These are phyloP conservation scores for Parasarocladium wereldwijsianum DNA, from an alignment of 2,329 filamentous ascomycete species.

Conservation along the genomic window DNA sequence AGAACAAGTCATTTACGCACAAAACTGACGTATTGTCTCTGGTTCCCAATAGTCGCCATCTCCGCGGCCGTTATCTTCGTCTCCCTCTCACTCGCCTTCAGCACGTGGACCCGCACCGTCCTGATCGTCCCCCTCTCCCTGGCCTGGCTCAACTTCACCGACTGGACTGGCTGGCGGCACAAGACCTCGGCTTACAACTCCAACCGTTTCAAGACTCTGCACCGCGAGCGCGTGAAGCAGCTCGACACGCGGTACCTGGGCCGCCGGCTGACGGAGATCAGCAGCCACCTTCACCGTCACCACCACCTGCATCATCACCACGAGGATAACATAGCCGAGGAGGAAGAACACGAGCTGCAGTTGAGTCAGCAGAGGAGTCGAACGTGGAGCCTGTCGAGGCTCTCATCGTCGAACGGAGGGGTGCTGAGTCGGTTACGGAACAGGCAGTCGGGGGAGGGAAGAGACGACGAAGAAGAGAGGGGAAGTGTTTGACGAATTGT, in stretches of 20 bases:
- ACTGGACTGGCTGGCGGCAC: slow-evolving; percentile 7
- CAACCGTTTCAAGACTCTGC: slow-evolving; percentile 6
- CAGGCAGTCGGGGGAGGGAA: background rate
- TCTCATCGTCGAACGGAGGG: background rate
- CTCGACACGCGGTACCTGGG: slow-evolving; percentile 6
- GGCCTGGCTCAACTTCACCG: slow-evolving; percentile 5
- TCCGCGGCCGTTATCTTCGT: slow-evolving; percentile 8
- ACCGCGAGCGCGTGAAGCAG: slow-evolving; percentile 6
- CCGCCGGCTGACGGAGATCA: slow-evolving; percentile 8
- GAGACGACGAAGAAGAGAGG: too few relatives aligned
- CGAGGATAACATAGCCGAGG: background rate
- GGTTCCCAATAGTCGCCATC: slow-evolving; percentile 7
- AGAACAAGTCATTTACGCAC: background rate
- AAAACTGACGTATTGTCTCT: background rate
- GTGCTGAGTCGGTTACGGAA: background rate
- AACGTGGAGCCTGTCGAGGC: slow-evolving; percentile 3
- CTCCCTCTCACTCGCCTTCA: slow-evolving; percentile 10
- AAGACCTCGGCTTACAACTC: slow-evolving; percentile 7
- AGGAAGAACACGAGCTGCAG: background rate
- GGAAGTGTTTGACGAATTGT: too few relatives aligned
- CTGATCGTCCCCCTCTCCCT: slow-evolving; percentile 6
- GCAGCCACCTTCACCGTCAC: slow-evolving; percentile 5
- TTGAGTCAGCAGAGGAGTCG: slow-evolving; percentile 1
- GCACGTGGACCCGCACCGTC: slow-evolving; percentile 9
- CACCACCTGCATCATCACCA: background rate